Conservation (phyloP, 2,329 filamentous ascomycete species). For the Talaromyces atroroseus region DNA sequence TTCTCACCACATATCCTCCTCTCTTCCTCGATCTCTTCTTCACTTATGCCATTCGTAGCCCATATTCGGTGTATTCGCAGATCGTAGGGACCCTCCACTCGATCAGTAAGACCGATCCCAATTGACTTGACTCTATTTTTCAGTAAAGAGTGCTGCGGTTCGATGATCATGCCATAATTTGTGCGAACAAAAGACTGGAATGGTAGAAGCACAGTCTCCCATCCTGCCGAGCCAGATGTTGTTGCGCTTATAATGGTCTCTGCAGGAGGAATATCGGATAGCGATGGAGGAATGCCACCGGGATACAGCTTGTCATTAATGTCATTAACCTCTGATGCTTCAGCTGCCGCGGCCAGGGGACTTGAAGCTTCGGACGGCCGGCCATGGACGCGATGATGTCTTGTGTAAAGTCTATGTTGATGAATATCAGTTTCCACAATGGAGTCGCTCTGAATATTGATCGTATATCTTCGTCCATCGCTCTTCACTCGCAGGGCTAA, state of each 20-base stretch:
- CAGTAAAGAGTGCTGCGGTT: conserved; percentile 87
- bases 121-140: conserved; percentile 79
- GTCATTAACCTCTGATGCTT: conserved; percentile 20
- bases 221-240: conserved; percentile 66
- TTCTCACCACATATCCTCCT: conserved; percentile 35
- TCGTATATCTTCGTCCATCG: conserved; percentile 85
- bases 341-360: conserved; percentile 15
- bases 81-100: conserved; percentile 82
- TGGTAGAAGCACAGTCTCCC: conserved; percentile 91
- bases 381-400: conserved; percentile 31
- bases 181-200: conserved; percentile 93
- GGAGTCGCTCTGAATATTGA: conserved; percentile 93
- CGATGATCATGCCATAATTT: conserved; percentile 84
- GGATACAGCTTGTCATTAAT: conserved; percentile 22
- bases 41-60: conserved; percentile 70
- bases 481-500: conserved; percentile 84
- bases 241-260: conserved; percentile 30
- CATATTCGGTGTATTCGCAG: conserved; percentile 80
- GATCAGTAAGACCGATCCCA: conserved; percentile 83
- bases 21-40: conserved; percentile 37
- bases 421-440: conserved; percentile 93
- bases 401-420: conserved; percentile 73
- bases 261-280: conserved; percentile 34
- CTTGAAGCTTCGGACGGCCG: conserved; percentile 13
- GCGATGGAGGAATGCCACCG: conserved; percentile 27